Evolutionary conservation across 2,329 filamentous ascomycete species (phyloP).

Genomic region (Fusarium foetens): DNA sequence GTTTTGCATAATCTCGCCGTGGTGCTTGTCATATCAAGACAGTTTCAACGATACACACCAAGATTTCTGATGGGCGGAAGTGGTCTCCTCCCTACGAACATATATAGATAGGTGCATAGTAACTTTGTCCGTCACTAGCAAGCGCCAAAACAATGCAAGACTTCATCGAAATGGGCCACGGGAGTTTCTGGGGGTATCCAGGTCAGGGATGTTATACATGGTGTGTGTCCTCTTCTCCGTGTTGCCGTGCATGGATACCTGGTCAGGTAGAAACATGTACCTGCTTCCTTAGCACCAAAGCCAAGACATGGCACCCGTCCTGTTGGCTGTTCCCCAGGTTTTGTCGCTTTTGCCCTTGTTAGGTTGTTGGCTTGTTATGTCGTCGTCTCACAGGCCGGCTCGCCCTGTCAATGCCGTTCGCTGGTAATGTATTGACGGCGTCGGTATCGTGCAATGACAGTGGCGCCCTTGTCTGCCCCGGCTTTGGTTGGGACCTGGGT

Average conservation of each 20-base stretch:
- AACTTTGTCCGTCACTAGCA: neutral
- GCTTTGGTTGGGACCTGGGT: conserved; percentile 19
- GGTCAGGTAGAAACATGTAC: conserved; percentile 24
- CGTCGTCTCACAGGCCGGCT: conserved; percentile 36
- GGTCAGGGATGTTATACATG: conserved; percentile 19
- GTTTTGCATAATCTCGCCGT: conserved; percentile 11
- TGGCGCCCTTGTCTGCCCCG: conserved; percentile 35
- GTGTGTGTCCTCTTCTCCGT: neutral
- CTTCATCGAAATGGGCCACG: conserved; percentile 14
- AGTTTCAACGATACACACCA: conserved; percentile 10
- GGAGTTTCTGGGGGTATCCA: conserved; percentile 12
- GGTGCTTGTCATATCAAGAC: conserved; percentile 4
- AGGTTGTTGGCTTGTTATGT: neutral
- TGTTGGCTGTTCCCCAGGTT: conserved; percentile 42
- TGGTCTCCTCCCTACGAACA: neutral
- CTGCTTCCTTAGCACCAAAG: conserved; percentile 39
- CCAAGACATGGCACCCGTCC: conserved; percentile 41
- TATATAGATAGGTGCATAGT: no score
- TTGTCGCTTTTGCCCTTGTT: conserved; percentile 32
- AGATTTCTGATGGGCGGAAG: conserved; percentile 16
- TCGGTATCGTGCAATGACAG: conserved; percentile 27
- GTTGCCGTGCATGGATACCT: conserved; percentile 15
- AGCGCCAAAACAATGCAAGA: conserved; percentile 12
- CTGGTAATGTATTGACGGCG: conserved; percentile 4
- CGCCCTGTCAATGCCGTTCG: conserved; percentile 34